Evolutionary conservation across 2,329 filamentous ascomycete species (phyloP), one percentile per base, ranked within the genome.

Genomic region (Madurella mycetomatis): DNA sequence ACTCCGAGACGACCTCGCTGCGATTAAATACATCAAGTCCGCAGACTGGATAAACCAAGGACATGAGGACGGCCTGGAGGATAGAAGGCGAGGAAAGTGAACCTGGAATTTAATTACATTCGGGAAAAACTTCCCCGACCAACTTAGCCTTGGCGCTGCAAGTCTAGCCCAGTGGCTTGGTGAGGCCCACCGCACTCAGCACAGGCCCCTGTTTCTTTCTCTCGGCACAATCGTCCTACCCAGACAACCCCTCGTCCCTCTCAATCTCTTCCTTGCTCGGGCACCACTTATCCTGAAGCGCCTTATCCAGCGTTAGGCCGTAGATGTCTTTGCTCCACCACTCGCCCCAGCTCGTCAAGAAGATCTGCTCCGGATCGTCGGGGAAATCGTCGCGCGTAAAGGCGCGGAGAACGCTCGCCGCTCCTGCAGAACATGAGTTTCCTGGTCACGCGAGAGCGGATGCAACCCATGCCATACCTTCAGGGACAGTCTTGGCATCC

Each of bases 301-400:
- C 57, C 66, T 73, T 72, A 49, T 81, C 75, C 2, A 79, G 65
- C 1, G 68, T 67, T 51, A 68, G 65, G 12, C 60, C 68, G 49
- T 73, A 74, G 2, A 73, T 68, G 3, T 73, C 68, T 63, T 72
- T 78, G 13, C 68, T 62, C 77, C 78, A 81, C 77, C 77, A 82
- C 67, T 81, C 77, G 1, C 78, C 78, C 78, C 77, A 80, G 60
- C 77, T 80, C 0, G 77, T 80, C 44, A 82, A 60, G 64, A 81
- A 81, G 51, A 81, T 77, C 48, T 73, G 72, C 16, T 81, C 74
- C 0, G 72, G 73, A 37, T 82, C 77, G 25, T 75, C 70, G 1
- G 78, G 78, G 41, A 81, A 68, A 57, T 80, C 76, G 16, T 70
- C 67, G 2, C 70, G 63, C 0, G 68, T 72, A 25, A 80, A 70